Evolutionary conservation across 2,329 filamentous ascomycete genomes (phyloP).

Genomic region (Neurospora sp.): DNA sequence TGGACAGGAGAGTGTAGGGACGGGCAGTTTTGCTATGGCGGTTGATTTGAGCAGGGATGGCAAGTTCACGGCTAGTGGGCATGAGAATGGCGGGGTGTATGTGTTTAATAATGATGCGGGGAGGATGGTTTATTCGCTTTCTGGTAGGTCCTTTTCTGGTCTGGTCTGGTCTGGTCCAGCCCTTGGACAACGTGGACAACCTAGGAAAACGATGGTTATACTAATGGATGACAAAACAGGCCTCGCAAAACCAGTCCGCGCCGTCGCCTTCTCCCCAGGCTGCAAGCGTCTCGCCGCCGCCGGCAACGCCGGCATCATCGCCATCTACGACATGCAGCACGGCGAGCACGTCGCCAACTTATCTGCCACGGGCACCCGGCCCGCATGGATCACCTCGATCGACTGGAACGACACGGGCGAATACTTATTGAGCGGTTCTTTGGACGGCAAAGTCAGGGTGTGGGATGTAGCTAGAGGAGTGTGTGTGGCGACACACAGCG

Average conservation of each 20-base stretch:
- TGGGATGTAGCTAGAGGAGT: constrained; percentile 76
- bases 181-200: too few species aligned
- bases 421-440: constrained; percentile 76
- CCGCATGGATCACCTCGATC: constrained; percentile 75
- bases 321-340: constrained; percentile 83
- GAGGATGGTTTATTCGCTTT: constrained; percentile 74
- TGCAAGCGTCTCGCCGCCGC: constrained; percentile 79
- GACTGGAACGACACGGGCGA: constrained; percentile 94
- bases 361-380: constrained; percentile 29
- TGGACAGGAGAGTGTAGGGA: not conserved
- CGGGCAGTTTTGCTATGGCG: constrained; percentile 69
- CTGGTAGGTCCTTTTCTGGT: constrained; percentile 42
- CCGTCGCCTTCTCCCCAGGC: constrained; percentile 79
- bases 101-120: constrained; percentile 91
- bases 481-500: constrained; percentile 90
- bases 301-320: constrained; percentile 81
- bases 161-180: too few species aligned
- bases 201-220: too few species aligned
- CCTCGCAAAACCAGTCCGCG: constrained; percentile 75
- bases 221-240: constrained; percentile 35
- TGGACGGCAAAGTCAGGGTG: constrained; percentile 91
- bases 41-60: constrained; percentile 76
- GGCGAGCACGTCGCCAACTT: constrained; percentile 89
- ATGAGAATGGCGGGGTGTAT: constrained; percentile 86
- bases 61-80: constrained; percentile 78